Evolutionary conservation across 176 grass and related monocot species (phyloP), one percentile per base, ranked within the genome.

Genomic region (Rhynchospora tenuis): DNA sequence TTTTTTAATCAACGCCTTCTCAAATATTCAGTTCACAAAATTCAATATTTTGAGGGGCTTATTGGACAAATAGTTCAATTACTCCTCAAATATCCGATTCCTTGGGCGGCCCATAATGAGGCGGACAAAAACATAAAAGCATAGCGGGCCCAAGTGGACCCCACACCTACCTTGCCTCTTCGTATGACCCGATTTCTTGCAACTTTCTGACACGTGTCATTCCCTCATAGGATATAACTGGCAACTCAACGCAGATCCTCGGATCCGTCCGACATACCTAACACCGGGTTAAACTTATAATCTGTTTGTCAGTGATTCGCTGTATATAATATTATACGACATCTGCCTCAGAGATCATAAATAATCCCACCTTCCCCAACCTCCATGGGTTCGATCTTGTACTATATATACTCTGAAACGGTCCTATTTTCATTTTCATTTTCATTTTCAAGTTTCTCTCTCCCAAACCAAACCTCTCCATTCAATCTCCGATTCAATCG

Each of bases 401-500:
- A 81, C 15, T 82, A 82, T 67, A 82, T 54, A 82, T 82, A 82
- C 19, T 28, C 9, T 33, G 20, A 46, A 65, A 29, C 61, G 20
- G 20, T 9, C 61, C 57, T 26, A 24, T 44, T 81, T 24, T 65
- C 80, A n/a, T n/a, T n/a, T n/a, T n/a, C n/a, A n/a, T n/a, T n/a
- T n/a, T n/a, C n/a, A 29, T 46, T 81, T 81, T 81, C 78, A 81
- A 81, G 28, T 19, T 28, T 51, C 80, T 82, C 56, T 10, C 33
- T 19, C 58, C 3, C 9, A n/a, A n/a, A n/a, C n/a, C n/a, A n/a
- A n/a, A n/a, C n/a, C n/a, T n/a, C n/a, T n/a, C n/a, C n/a, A n/a
- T n/a, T n/a, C n/a, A n/a, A n/a, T n/a, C n/a, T n/a, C n/a, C n/a
- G n/a, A n/a, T n/a, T 77, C 73, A 26, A 81, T 47, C 10, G 17